Conservation (phyloP, 257 asterid genomes). For the Salvia hispanica region DNA sequence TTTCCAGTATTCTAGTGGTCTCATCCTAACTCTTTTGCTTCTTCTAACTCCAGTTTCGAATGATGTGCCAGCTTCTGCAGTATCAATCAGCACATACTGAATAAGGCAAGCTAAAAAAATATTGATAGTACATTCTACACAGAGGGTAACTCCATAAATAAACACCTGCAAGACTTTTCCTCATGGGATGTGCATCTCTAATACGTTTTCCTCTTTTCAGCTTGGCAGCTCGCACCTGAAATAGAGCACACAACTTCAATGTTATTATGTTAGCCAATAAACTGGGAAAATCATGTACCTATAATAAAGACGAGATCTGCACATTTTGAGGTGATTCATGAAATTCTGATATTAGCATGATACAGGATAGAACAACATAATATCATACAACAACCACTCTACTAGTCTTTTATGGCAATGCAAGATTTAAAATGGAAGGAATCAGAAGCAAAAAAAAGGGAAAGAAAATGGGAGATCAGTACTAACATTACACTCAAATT, state of each 20-base stretch:
- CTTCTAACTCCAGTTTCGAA: constrained; percentile 77
- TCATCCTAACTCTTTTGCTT: constrained; percentile 79
- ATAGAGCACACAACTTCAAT: background rate
- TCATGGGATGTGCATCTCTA: constrained; percentile 48
- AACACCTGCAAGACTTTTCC: constrained; percentile 88
- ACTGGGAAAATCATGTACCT: constrained; percentile 8
- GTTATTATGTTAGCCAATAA: constrained; percentile 9
- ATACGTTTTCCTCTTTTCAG: constrained; percentile 34
- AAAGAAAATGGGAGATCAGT: no score
- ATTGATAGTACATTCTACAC: constrained; percentile 3
- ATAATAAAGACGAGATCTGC: background rate
- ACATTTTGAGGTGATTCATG: constrained; percentile 17
- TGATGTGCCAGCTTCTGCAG: constrained; percentile 75
- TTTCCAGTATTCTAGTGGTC: constrained; percentile 91
- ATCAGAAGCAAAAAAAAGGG: no score
- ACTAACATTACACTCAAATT: no score
- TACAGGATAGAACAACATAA: no score
- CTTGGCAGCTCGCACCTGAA: constrained; percentile 40
- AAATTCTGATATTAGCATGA: constrained; percentile 1
- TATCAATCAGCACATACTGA: constrained; percentile 34
- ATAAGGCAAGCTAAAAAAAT: no score
- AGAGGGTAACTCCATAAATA: constrained; percentile 22
- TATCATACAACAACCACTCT: no score
- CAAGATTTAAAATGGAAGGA: no score
- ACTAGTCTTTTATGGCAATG: no score